phyloP scores from a whole-genome alignment of 1,139 yeast genomes.

The Saccharomyces pastorianus region DNA sequence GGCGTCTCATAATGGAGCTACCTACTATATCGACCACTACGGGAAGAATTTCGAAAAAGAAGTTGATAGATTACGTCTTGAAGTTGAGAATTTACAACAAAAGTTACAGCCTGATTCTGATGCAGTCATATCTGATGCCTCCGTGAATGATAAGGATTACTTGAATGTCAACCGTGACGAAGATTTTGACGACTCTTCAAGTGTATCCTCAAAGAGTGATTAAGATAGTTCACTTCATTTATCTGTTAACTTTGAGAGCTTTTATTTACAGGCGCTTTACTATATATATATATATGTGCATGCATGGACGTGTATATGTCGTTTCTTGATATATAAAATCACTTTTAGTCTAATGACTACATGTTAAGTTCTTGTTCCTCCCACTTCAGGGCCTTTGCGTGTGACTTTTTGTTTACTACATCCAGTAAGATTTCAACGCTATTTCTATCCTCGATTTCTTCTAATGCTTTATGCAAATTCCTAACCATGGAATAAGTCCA shows the following conservation, averaged over 20 bases:
- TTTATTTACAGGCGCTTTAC: neutral
- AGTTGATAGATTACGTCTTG: conserved; percentile 59
- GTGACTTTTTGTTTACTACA: conserved; percentile 21
- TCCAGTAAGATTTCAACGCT: conserved; percentile 28
- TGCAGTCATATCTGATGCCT: conserved; percentile 2
- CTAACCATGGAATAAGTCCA: conserved; percentile 62
- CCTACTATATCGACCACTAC: conserved; percentile 84
- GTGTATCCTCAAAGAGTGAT: neutral
- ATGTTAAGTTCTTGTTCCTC: neutral
- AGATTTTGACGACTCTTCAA: neutral
- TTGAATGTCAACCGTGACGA: neutral
- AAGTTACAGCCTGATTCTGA: conserved; percentile 6
- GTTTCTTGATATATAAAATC: neutral
- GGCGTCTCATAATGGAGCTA: conserved; percentile 90
- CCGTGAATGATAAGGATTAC: neutral
- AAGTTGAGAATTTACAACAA: conserved; percentile 50
- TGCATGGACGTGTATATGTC: neutral
- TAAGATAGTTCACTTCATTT: neutral
- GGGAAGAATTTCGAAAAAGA: conserved; percentile 82
- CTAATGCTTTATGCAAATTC: conserved; percentile 42
- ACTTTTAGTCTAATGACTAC: neutral
- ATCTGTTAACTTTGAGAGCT: neutral
- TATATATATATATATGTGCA: neutral
- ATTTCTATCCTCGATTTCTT: conserved; percentile 42
- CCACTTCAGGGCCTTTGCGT: neutral